These are phyloP conservation scores for Colletotrichum eleusines DNA, from an alignment of 2,329 filamentous ascomycete species.

Conservation along the genomic window DNA sequence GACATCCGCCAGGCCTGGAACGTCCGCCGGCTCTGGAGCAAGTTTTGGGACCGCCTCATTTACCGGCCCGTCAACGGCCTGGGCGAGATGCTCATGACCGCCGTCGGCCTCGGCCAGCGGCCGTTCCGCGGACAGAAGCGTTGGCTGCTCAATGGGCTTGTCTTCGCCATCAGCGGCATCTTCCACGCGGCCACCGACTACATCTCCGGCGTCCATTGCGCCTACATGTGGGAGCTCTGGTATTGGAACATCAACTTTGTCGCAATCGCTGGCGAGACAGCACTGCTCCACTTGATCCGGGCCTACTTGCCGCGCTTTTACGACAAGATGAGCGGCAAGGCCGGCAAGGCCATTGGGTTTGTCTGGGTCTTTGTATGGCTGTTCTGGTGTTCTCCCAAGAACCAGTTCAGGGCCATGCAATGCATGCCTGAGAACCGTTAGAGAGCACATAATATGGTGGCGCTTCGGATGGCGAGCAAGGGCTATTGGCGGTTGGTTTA, in stretches of 20 bases:
- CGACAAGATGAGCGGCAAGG: slow-evolving; percentile 7
- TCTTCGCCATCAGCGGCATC: slow-evolving; percentile 35
- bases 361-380: slow-evolving; percentile 29
- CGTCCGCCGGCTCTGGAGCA: slow-evolving; percentile 42
- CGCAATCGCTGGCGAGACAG: slow-evolving; percentile 27
- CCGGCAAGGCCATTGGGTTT: slow-evolving; percentile 27
- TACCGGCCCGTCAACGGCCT: slow-evolving; percentile 33
- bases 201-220: slow-evolving; percentile 23
- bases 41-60: slow-evolving; percentile 42
- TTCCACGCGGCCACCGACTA: slow-evolving; percentile 30
- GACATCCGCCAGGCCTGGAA: slow-evolving; percentile 41
- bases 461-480: background rate
- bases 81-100: slow-evolving; percentile 27
- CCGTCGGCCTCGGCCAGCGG: slow-evolving; percentile 3
- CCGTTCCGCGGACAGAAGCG: slow-evolving; percentile 27
- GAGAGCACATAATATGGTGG: background rate
- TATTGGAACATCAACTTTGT: slow-evolving; percentile 34
- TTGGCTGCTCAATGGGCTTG: slow-evolving; percentile 39
- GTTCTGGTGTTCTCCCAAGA: slow-evolving; percentile 31
- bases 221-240: slow-evolving; percentile 28
- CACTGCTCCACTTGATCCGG: slow-evolving; percentile 3
- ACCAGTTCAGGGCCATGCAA: background rate
- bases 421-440: background rate
- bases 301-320: slow-evolving; percentile 24
- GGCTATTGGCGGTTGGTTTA: background rate